phyloP scores from a whole-genome alignment of 2,329 filamentous ascomycete genomes.

The Cercospora beticola region DNA sequence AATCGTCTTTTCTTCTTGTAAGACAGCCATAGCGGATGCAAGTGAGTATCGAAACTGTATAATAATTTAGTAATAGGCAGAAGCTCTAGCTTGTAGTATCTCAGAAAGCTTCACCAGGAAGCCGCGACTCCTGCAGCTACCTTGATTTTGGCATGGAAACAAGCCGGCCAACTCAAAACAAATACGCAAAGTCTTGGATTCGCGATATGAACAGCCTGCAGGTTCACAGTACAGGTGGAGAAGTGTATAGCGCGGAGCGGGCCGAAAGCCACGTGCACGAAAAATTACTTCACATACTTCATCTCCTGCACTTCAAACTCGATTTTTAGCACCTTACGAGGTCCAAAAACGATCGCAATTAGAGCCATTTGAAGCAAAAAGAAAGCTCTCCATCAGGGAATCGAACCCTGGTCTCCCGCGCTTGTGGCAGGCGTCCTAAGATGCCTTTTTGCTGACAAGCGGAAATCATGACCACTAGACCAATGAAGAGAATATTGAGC shows the following conservation, averaged over 20 bases:
- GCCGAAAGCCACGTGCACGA: no score
- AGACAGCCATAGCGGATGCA: not conserved
- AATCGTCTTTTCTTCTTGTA: conserved; percentile 35
- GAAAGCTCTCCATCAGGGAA: not conserved
- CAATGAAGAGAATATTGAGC: conserved; percentile 9
- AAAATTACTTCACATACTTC: no score
- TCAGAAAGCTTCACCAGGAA: not conserved
- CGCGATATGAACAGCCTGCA: no score
- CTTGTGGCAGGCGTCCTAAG: not conserved
- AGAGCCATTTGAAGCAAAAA: not conserved
- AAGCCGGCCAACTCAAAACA: no score
- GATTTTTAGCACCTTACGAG: no score
- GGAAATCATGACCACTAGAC: conserved; percentile 41
- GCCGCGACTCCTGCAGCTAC: no score
- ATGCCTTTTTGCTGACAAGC: conserved; percentile 28
- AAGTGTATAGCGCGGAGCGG: no score
- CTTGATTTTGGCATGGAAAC: no score
- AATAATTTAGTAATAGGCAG: not conserved
- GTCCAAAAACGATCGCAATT: not conserved
- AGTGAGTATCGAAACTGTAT: not conserved
- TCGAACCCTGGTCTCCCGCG: conserved; percentile 1
- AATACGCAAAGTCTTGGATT: no score
- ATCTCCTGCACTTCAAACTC: no score
- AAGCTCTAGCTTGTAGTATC: not conserved
- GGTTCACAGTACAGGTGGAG: no score